Evolutionary conservation across 1,284 basidiomycete species (phyloP).

Genomic region (Sparassis latifolia): DNA sequence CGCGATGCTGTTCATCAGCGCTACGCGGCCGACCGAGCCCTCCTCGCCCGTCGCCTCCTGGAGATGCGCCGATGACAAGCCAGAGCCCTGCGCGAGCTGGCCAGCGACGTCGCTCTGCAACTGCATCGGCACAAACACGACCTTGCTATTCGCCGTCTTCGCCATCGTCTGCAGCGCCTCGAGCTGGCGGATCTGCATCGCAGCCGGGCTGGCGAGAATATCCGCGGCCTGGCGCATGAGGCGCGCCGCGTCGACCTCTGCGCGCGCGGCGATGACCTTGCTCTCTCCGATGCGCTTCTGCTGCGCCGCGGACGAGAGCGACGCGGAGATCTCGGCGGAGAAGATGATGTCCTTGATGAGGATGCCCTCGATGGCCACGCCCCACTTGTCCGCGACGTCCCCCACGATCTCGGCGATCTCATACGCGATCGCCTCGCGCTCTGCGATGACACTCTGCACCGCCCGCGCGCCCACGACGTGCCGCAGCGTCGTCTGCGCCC

Average conservation of each 20-base stretch:
- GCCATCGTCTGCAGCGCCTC: slow-evolving; percentile 77
- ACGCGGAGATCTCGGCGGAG: slow-evolving; percentile 85
- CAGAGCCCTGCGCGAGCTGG: slow-evolving; percentile 32
- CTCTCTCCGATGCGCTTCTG: slow-evolving; percentile 93
- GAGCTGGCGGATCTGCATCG: slow-evolving; percentile 95
- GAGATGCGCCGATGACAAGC: slow-evolving; percentile 30
- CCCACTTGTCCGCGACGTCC: slow-evolving; percentile 87
- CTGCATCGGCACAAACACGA: slow-evolving; percentile 93
- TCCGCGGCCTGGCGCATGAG: slow-evolving; percentile 93
- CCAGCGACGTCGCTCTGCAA: slow-evolving; percentile 66
- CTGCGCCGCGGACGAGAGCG: slow-evolving; percentile 88
- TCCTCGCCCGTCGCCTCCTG: slow-evolving; percentile 39
- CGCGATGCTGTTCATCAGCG: slow-evolving; percentile 45
- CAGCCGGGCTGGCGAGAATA: slow-evolving; percentile 87
- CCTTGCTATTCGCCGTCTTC: slow-evolving; percentile 77
- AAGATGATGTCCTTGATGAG: slow-evolving; percentile 94
- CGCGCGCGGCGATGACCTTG: slow-evolving; percentile 94
- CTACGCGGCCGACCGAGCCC: slow-evolving; percentile 42
- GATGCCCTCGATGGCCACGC: slow-evolving; percentile 91
- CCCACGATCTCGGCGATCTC: slow-evolving; percentile 95
- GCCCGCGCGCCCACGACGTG: slow-evolving; percentile 91
- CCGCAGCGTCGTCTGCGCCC: slow-evolving; percentile 92
- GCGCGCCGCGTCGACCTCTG: slow-evolving; percentile 91
- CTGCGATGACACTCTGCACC: slow-evolving; percentile 81
- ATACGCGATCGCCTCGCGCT: slow-evolving; percentile 93